A percentile compares a stretch with the other conserved stretches of the same genome.
phyloP scores from a whole-genome alignment of 2,329 filamentous ascomycete species.

The Sporothrix brasiliensis region DNA sequence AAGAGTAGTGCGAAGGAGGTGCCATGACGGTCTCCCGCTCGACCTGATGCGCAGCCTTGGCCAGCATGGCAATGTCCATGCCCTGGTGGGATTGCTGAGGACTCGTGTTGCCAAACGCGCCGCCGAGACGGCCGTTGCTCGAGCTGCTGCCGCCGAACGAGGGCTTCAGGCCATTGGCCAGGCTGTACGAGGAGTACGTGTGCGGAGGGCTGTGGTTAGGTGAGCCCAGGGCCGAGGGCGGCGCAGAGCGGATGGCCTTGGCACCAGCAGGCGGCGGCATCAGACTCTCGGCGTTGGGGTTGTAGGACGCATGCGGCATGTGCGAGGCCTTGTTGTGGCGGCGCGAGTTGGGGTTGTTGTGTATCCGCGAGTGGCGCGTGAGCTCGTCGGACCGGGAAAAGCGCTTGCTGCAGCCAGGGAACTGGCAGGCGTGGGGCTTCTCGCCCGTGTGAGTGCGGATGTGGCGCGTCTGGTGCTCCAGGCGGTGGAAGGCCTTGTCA shows the following conservation, averaged over 20 bases:
- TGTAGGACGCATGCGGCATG: slow-evolving; percentile 50
- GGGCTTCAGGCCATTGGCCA: slow-evolving; percentile 51
- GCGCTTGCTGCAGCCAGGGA: slow-evolving; percentile 93
- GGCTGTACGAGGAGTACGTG: slow-evolving; percentile 74
- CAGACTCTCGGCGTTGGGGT: slow-evolving; percentile 63
- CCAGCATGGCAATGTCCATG: slow-evolving; percentile 62
- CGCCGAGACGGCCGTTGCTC: slow-evolving; percentile 39
- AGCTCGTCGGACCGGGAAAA: slow-evolving; percentile 96
- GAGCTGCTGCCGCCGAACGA: slow-evolving; percentile 50
- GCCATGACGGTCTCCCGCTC: slow-evolving; percentile 59
- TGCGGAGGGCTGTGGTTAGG: slow-evolving; percentile 95
- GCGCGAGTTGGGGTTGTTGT: slow-evolving; percentile 97
- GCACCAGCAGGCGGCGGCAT: slow-evolving; percentile 76
- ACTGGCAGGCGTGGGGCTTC: slow-evolving; percentile 96
- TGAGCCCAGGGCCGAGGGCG: slow-evolving; percentile 82
- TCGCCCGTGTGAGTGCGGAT: slow-evolving; percentile 78
- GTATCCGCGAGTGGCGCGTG: slow-evolving; percentile 94
- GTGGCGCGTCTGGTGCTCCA: slow-evolving; percentile 89
- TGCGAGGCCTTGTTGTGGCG: slow-evolving; percentile 78
- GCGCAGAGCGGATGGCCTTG: slow-evolving; percentile 84
- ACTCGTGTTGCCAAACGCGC: slow-evolving; percentile 31
- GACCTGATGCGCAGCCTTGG: slow-evolving; percentile 63
- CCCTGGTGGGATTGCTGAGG: slow-evolving; percentile 46
- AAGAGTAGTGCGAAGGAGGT: slow-evolving; percentile 47
- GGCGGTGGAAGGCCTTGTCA: slow-evolving; percentile 96